Percentiles rank a stretch among this genome's conserved stretches.
phyloP scores from a whole-genome alignment of 257 asterid species.

The Voacanga thouarsii region DNA sequence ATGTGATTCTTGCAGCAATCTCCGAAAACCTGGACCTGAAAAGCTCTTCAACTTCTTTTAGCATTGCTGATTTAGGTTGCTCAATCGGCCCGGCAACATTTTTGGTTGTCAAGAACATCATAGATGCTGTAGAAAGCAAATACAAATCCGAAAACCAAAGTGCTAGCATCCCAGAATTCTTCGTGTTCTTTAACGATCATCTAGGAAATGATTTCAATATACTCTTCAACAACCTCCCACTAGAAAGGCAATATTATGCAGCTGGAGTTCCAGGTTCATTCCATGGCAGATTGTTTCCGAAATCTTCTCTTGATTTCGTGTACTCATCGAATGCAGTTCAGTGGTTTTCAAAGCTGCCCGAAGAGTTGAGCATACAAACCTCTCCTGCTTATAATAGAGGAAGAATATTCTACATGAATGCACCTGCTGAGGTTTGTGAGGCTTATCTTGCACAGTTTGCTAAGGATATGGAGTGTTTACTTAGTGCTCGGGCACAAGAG shows the following conservation, averaged over 20 bases:
- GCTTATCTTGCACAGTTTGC: constrained; percentile 30
- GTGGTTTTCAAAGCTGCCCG: constrained; percentile 31
- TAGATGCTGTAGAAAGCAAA: constrained; percentile 17
- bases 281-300: constrained; percentile 25
- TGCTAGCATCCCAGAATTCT: constrained; percentile 27
- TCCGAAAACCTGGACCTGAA: constrained; percentile 7
- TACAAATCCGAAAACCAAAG: constrained; percentile 1
- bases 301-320: constrained; percentile 20
- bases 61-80: constrained; percentile 14
- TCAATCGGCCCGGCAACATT: neutral
- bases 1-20: neutral
- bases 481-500: constrained; percentile 22
- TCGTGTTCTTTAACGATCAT: constrained; percentile 47
- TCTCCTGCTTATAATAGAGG: constrained; percentile 30
- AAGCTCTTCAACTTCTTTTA: neutral
- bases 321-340: constrained; percentile 28
- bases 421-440: constrained; percentile 10
- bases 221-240: constrained; percentile 44
- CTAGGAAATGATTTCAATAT: constrained; percentile 46
- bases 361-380: constrained; percentile 5
- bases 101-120: constrained; percentile 28
- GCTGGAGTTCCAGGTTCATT: constrained; percentile 51
- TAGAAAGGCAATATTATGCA: constrained; percentile 27
- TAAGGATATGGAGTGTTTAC: constrained; percentile 22
- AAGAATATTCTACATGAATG: constrained; percentile 17